Conservation (phyloP, 202 grass and related monocot species). For the Setaria viridis region DNA sequence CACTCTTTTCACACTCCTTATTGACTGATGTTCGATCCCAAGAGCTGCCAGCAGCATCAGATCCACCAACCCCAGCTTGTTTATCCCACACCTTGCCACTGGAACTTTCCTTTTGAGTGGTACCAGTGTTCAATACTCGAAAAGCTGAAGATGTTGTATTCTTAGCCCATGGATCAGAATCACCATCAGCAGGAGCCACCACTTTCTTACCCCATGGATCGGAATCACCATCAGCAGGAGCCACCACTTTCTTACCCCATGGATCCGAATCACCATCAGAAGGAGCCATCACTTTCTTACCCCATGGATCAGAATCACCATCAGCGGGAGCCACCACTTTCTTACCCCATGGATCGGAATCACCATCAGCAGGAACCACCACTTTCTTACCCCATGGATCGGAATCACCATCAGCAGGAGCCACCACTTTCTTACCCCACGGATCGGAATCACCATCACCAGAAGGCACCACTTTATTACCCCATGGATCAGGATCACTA, state of each 20-base stretch:
- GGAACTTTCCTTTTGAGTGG: constrained; percentile 40
- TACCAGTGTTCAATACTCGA: constrained; percentile 51
- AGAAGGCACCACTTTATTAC: constrained; percentile 34
- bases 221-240: constrained; percentile 12
- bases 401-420: constrained; percentile 21
- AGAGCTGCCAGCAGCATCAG: constrained; percentile 54
- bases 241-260: constrained; percentile 35
- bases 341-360: constrained; percentile 53
- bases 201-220: constrained; percentile 51
- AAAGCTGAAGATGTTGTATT: constrained; percentile 42
- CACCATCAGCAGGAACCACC: background rate
- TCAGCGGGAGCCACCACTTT: constrained; percentile 29
- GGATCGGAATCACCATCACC: constrained; percentile 51
- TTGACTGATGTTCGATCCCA: constrained; percentile 51
- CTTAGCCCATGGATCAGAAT: constrained; percentile 63
- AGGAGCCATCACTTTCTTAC: constrained; percentile 39
- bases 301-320: constrained; percentile 67
- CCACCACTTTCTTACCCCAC: constrained; percentile 54
- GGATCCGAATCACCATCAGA: constrained; percentile 29
- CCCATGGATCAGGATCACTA: constrained; percentile 49
- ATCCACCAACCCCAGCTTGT: constrained; percentile 47
- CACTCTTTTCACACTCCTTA: constrained; percentile 54
- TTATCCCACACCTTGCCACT: constrained; percentile 52
- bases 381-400: constrained; percentile 50
- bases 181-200: constrained; percentile 30